Conservation (phyloP, 805 yeast genomes). For the Allodekkera sacchari region DNA sequence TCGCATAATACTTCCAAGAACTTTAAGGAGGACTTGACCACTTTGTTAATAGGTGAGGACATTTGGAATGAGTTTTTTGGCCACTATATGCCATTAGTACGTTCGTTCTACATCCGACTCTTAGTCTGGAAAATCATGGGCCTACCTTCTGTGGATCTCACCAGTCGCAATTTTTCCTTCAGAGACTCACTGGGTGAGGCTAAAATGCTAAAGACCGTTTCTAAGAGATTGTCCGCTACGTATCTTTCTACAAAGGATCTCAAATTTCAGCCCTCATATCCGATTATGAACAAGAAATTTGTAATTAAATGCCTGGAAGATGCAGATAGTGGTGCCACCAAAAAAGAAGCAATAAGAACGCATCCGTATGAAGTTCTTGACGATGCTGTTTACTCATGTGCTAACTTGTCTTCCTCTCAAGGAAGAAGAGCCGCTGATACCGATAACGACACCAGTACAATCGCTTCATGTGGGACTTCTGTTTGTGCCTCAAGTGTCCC, state of each 20-base stretch:
- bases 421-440: not conserved
- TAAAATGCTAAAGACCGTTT: constrained; percentile 15
- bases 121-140: constrained; percentile 56
- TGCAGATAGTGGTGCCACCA: constrained; percentile 3
- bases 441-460: not conserved
- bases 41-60: constrained; percentile 43
- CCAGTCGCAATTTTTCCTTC: constrained; percentile 5
- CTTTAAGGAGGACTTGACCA: constrained; percentile 38
- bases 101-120: constrained; percentile 60
- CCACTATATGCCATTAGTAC: constrained; percentile 74
- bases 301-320: constrained; percentile 24
- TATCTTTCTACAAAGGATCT: constrained; percentile 13
- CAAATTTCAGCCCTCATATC: constrained; percentile 23
- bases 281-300: constrained; percentile 41
- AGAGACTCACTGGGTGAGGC: constrained; percentile 11
- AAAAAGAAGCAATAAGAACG: constrained; percentile 33
- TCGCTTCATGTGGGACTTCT: constrained; percentile 1
- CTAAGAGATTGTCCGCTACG: constrained; percentile 24
- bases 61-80: constrained; percentile 53
- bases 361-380: constrained; percentile 60
- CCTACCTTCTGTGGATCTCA: constrained; percentile 11
- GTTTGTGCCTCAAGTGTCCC: not conserved
- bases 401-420: constrained; percentile 7
- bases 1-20: constrained; percentile 24
- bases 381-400: constrained; percentile 47